A percentile compares a stretch with the other conserved stretches of the same genome.
These are phyloP conservation scores for Podospora anserina DNA, from an alignment of 495 filamentous ascomycete genomes.

Conservation along the genomic window DNA sequence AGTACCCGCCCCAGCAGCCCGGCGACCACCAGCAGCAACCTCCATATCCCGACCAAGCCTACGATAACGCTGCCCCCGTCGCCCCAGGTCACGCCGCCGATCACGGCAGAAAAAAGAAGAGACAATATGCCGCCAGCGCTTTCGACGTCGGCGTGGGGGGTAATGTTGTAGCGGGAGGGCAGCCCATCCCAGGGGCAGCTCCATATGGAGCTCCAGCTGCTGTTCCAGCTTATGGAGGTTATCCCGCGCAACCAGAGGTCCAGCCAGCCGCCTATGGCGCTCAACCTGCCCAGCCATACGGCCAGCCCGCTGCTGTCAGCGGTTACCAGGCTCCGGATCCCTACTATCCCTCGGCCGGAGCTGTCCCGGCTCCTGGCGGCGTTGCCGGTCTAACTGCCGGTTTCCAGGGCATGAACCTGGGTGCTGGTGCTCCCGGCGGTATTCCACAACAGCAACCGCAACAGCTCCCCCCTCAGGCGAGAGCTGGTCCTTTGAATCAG, in stretches of 20 bases:
- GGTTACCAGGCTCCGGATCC: constrained; percentile 65
- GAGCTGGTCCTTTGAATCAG: constrained; percentile 68
- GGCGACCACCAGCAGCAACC: constrained; percentile 36
- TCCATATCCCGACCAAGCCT: constrained; percentile 38
- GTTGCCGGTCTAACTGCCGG: constrained; percentile 77
- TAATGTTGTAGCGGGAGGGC: constrained; percentile 65
- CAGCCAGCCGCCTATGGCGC: constrained; percentile 54
- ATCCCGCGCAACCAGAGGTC: constrained; percentile 53
- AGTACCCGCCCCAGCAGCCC: constrained; percentile 65
- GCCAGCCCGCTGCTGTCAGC: constrained; percentile 43
- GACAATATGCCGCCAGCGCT: constrained; percentile 87
- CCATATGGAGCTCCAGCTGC: constrained; percentile 37
- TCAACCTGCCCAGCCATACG: constrained; percentile 44
- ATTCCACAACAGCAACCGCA: constrained; percentile 45
- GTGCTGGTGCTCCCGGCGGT: constrained; percentile 40
- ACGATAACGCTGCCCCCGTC: constrained; percentile 37
- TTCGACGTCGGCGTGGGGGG: constrained; percentile 90
- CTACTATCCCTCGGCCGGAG: constrained; percentile 58
- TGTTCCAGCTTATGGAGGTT: constrained; percentile 53
- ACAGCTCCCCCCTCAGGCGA: constrained; percentile 50
- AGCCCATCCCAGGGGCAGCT: constrained; percentile 36
- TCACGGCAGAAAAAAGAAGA: constrained; percentile 72
- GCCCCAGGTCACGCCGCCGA: constrained; percentile 45
- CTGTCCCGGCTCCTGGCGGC: constrained; percentile 46
- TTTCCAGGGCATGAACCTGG: constrained; percentile 77